Base-by-base conservation (phyloP, 2,329 filamentous ascomycete species). In the Thermoascus crustaceus region DNA sequence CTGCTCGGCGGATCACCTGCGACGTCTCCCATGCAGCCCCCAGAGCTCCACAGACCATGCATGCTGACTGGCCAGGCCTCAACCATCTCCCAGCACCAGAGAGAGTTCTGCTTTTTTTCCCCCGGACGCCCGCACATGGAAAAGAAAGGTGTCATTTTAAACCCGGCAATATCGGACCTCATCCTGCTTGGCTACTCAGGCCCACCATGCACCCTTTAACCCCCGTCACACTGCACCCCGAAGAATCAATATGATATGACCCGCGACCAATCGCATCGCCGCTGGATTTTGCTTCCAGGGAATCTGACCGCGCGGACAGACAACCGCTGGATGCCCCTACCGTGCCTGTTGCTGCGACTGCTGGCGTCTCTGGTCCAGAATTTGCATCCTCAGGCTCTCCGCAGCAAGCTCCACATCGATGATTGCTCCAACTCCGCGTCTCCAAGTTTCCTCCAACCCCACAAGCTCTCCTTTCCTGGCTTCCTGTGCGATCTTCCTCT, bases 331-430 rank as follows among this genome's bases (percentile, higher is more conserved):
- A n/a, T n/a, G n/a, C n/a, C 45, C 43, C 46, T 53, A 57, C 34
- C 50, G 53, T 35, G 46, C 40, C 35, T 56, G 50, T 32, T 60
- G 52, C 43, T 58, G 57, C 16, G 60, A 58, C 30, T 53, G 42
- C 38, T 60, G 54, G 26, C 61, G 55, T 41, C 80, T 71, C 55
- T 72, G 71, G 48, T 80, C 76, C 41, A 86, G 54, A 34, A 86
- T 75, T 60, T 84, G 73, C 47, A 67, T 66, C 53, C 77, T 71
- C 49, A 95, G 51, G 32, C 70, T 72, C 62, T 94, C 85, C 7
- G 80, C 81, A 0, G 87, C 91, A 35, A 89, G 72, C 68, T 95
- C 85, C 0, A 85, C 84, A 73, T 95, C 87, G 24, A 96, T 65
- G 30, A 91, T 80, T 40, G 78, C 73, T 3, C 83, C 82, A 1